Evolutionary conservation across 352 stramenopile species (phyloP).

Genomic region (Phytophthora chlamydospora): DNA sequence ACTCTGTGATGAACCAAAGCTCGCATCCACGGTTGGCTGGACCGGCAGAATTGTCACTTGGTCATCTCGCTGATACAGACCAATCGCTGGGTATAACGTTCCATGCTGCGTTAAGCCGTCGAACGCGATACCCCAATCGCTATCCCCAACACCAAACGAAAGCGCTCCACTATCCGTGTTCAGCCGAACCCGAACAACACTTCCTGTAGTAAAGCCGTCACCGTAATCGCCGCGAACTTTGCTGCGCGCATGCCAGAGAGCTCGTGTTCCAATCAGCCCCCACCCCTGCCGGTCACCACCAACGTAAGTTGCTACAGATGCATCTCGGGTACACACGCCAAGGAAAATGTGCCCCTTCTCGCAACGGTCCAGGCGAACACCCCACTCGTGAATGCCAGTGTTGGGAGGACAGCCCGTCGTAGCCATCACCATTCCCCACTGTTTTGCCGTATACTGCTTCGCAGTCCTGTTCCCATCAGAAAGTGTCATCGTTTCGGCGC

Average conservation of each 20-base stretch:
- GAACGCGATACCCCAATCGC: conserved; percentile 90
- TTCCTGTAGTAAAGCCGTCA: conserved; percentile 88
- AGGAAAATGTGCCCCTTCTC: conserved; percentile 92
- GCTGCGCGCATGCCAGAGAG: conserved; percentile 89
- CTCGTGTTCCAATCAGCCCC: conserved; percentile 89
- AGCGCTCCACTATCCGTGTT: conserved; percentile 89
- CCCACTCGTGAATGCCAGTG: conserved; percentile 88
- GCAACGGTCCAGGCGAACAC: conserved; percentile 85
- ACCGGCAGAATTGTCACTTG: conserved; percentile 88
- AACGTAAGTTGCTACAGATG: conserved; percentile 88
- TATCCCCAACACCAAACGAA: conserved; percentile 89
- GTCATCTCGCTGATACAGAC: conserved; percentile 89
- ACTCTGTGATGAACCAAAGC: conserved; percentile 27
- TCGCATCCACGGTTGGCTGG: conserved; percentile 44
- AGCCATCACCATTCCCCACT: conserved; percentile 92
- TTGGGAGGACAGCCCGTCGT: conserved; percentile 86
- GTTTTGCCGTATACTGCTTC: conserved; percentile 90
- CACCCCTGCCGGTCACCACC: conserved; percentile 89
- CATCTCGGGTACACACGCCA: conserved; percentile 85
- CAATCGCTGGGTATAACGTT: conserved; percentile 88
- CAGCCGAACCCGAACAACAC: conserved; percentile 78
- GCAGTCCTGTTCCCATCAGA: conserved; percentile 84
- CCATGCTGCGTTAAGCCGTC: conserved; percentile 88
- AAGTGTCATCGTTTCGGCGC: conserved; percentile 90
- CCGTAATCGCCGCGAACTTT: conserved; percentile 91